These are phyloP conservation scores for Dioscorea zingiberensis DNA, from an alignment of 106 monocot genomes.

Conservation along the genomic window DNA sequence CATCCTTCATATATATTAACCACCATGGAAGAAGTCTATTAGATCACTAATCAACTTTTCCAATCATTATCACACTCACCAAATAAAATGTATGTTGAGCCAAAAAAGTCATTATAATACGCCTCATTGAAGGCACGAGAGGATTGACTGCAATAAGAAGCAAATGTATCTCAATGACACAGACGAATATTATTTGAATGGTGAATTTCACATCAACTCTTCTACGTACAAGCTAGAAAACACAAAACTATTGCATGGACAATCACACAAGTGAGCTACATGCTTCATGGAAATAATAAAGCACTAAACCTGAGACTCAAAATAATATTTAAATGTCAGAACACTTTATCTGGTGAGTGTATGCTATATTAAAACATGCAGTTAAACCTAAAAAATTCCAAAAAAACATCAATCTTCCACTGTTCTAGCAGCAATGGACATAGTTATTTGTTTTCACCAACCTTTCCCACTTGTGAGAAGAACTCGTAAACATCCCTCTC, in stretches of 20 bases:
- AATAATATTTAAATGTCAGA: conserved; percentile 28
- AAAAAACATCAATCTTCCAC: conserved; percentile 20
- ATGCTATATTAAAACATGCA: conserved; percentile 29
- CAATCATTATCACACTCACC: conserved; percentile 37
- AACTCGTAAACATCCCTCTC: conserved; percentile 87
- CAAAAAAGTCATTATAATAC: conserved; percentile 63
- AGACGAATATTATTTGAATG: conserved; percentile 13
- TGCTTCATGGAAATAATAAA: conserved; percentile 23
- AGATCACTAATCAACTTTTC: conserved; percentile 12
- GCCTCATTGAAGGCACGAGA: conserved; percentile 61
- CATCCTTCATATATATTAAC: conserved; percentile 7
- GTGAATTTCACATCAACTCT: conserved; percentile 16
- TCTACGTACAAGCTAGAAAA: neutral
- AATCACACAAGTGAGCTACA: neutral
- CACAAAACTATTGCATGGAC: conserved; percentile 7
- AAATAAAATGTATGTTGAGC: conserved; percentile 63
- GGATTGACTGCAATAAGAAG: conserved; percentile 64
- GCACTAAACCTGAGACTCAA: conserved; percentile 35
- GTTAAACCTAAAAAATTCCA: conserved; percentile 38
- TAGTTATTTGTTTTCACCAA: conserved; percentile 14
- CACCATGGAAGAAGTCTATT: neutral
- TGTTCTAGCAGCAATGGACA: conserved; percentile 9
- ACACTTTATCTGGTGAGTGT: conserved; percentile 34
- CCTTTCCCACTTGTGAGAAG: conserved; percentile 85
- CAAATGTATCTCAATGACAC: conserved; percentile 55